Base-by-base conservation (phyloP, 148 eudicot genomes). In the Amaranthus hypochondriacus region DNA sequence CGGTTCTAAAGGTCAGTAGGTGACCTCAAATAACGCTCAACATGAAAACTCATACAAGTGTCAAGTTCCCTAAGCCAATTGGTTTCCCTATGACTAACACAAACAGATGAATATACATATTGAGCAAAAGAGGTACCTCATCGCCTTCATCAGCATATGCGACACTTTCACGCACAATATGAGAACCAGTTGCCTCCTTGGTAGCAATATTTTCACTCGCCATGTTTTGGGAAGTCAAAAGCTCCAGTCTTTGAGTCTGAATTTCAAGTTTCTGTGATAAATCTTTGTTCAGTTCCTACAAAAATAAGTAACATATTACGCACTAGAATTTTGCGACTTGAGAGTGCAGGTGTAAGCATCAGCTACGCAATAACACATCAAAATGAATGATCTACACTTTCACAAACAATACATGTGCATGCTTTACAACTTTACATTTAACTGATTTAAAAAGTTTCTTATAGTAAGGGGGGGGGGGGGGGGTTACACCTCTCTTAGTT, bases 71-170 rank as follows among this genome's bases (percentile, higher is more conserved):
- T 9, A 63, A 47, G 44, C 18, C 14, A 9, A 39, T 13, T 48
- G 18, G 14, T 18, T 44, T 15, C 21, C 7, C 42, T 56, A 49
- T 51, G 43, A 13, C 56, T 39, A 46, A 4, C 44, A 18, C 49
- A 46, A 50, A 68, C 66, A 48, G 8, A 5, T 51, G 9, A 74
- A 12, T 1, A 12, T 1, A 65, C 4, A 63, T 28, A 28, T 28
- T 28, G 48, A 69, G 0, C 15, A 62, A 39, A 63, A 58, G 15
- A 62, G 6, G 53, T 88, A 95, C 98, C 99, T 95, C 96, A 68
- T 95, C 99, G 69, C 97, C 99, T 89, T 95, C 99, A 86, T 95
- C 99, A 57, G 97, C 97, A 84, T 87, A 92, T 8, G 87, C 78
- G 72, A 89, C 80, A 71, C 79, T 84, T 61, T 90, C 96, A 6